Evolutionary conservation across 2,329 filamentous ascomycete species (phyloP), one percentile per base, ranked within the genome.

Genomic region (Pseudogymnoascus sp.): DNA sequence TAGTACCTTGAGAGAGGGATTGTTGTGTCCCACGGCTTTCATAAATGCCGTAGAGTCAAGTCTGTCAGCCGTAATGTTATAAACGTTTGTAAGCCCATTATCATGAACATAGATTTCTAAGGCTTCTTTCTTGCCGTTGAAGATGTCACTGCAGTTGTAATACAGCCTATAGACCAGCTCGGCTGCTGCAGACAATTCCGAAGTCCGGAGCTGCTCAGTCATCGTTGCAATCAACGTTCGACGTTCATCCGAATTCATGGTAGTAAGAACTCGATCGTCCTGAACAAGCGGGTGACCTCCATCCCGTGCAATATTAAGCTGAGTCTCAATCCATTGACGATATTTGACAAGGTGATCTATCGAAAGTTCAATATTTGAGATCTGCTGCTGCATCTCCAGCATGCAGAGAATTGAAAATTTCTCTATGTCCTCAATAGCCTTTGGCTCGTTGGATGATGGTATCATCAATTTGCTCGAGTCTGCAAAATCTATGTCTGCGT

Each of bases 1-100:
- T 1, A 73, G 65, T 63, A 74, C 68, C 62, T 71, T 70, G 12
- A 71, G 62, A 50, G 62, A 62, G 1, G 69, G 70, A 5, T 65
- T 69, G 22, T 64, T 67, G 58, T 71, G 65, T 4, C 59, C 64
- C 2, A 66, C 37, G 11, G 64, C 54, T 8, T 60, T 65, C 47
- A 73, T 60, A 35, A 70, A 67, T 11, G 71, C 67, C 25, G 57
- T 63, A 58, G 57, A 59, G 18, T 66, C 62, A 18, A 61, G 39
- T 30, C 61, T 62, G 34, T 41, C 16, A 8, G 41, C 38, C 20
- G 62, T 32, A 30, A 61, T 22, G 34, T 62, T 58, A 41, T 63
- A 64, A n/a, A 63, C 30, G 6, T 61, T 35, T 28, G 60, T 60
- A 16, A 65, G 50, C 6, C 37, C 38, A 34, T 63, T 35, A 14